Conservation (phyloP, 139 green algal species). For the Astrephomene gubernaculifera region DNA sequence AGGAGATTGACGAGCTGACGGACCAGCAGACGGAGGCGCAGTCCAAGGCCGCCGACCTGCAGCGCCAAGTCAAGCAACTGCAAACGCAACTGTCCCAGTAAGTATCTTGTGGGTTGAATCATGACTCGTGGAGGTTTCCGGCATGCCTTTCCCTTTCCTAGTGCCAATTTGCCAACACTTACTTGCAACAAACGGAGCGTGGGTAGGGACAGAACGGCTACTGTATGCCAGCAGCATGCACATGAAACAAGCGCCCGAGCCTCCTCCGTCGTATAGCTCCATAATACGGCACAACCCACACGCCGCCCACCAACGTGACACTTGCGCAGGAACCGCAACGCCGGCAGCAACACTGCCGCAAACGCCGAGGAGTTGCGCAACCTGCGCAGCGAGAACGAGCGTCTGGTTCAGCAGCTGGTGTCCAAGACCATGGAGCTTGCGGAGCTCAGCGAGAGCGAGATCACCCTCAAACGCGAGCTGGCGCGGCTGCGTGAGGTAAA, state of each 20-base stretch:
- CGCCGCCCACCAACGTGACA: too few species aligned
- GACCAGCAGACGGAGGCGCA: slow-evolving; percentile 54
- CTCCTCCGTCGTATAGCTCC: too few species aligned
- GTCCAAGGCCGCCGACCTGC: slow-evolving; percentile 25
- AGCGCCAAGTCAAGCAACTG: slow-evolving; percentile 48
- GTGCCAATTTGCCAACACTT: too few species aligned
- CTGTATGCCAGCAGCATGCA: too few species aligned
- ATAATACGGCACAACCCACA: too few species aligned
- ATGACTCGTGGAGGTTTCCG: too few species aligned
- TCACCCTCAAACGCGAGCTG: slow-evolving; percentile 59
- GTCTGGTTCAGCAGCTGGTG: slow-evolving; percentile 63
- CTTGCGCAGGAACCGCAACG: neutral
- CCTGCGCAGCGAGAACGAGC: slow-evolving; percentile 51
- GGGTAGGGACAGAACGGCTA: too few species aligned
- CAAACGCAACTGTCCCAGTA: slow-evolving; percentile 12
- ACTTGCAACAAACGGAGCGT: too few species aligned
- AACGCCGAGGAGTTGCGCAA: slow-evolving; percentile 42
- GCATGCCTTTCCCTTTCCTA: too few species aligned
- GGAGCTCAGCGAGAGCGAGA: slow-evolving; percentile 54
- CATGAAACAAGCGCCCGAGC: too few species aligned
- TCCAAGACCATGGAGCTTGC: slow-evolving; percentile 61
- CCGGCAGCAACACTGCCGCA: neutral
- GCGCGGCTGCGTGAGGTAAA: slow-evolving; percentile 67
- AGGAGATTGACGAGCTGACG: slow-evolving; percentile 60
- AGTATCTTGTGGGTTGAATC: slow-evolving; percentile 1